These are phyloP conservation scores for Pseudogymnoascus sp. DNA, from an alignment of 2,329 filamentous ascomycete species.

Conservation along the genomic window DNA sequence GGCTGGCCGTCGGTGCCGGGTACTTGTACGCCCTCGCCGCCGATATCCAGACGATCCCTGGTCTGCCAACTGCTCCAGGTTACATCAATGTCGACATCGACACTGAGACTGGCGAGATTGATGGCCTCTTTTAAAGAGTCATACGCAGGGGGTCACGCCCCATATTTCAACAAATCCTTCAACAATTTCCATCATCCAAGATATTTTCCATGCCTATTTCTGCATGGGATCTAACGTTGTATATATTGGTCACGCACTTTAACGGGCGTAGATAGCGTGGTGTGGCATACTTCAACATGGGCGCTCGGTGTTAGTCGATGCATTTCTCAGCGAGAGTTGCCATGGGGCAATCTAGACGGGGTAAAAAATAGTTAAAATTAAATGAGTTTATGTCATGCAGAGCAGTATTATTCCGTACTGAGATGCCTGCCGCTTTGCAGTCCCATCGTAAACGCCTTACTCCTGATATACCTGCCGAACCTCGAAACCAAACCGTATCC, in stretches of 20 bases:
- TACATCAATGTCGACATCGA: slow-evolving; percentile 91
- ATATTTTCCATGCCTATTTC: neutral
- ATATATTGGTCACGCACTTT: slow-evolving; percentile 5
- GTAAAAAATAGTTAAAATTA: neutral
- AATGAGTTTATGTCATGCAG: neutral
- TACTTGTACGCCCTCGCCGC: slow-evolving; percentile 91
- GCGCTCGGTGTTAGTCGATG: slow-evolving; percentile 3
- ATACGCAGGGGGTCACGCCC: neutral
- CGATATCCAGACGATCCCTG: slow-evolving; percentile 97
- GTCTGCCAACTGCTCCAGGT: slow-evolving; percentile 86
- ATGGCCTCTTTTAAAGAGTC: slow-evolving; percentile 74
- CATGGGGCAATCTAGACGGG: neutral
- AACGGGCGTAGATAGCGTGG: slow-evolving; percentile 8
- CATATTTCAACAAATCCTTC: slow-evolving; percentile 5
- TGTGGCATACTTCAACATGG: slow-evolving; percentile 10
- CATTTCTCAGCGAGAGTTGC: slow-evolving; percentile 7
- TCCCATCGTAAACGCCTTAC: neutral
- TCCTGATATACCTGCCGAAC: slow-evolving; percentile 1
- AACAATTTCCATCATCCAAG: slow-evolving; percentile 9
- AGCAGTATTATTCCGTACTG: too few species aligned
- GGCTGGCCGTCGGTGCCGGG: slow-evolving; percentile 88
- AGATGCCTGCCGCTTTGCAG: neutral
- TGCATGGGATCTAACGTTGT: slow-evolving; percentile 1
- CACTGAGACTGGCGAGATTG: slow-evolving; percentile 74
- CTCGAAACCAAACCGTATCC: neutral